Evolutionary conservation across 1,284 basidiomycete species (phyloP).

Genomic region (Prillingera fragicola): DNA sequence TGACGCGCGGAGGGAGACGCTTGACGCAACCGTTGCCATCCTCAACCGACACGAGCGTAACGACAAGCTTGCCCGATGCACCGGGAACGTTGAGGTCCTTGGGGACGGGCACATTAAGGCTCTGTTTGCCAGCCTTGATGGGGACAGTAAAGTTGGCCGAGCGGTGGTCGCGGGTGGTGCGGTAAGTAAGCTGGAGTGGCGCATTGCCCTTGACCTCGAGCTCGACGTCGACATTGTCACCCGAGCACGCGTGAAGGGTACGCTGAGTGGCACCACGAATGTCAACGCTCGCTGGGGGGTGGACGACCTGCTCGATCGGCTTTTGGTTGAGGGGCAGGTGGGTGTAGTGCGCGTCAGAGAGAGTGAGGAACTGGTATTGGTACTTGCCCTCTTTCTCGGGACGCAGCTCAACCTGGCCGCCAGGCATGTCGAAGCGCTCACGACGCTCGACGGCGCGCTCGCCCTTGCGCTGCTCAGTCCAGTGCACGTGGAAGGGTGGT

Average conservation of each 20-base stretch:
- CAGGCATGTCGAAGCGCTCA: slow-evolving; percentile 60
- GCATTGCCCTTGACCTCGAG: slow-evolving; percentile 78
- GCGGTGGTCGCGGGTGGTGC: slow-evolving; percentile 57
- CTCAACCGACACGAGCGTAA: slow-evolving; percentile 61
- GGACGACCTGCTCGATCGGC: slow-evolving; percentile 77
- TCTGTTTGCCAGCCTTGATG: slow-evolving; percentile 55
- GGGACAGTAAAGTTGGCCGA: slow-evolving; percentile 57
- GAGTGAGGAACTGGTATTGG: slow-evolving; percentile 66
- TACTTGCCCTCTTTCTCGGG: slow-evolving; percentile 80
- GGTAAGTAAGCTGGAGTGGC: slow-evolving; percentile 77
- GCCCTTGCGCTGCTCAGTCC: slow-evolving; percentile 67
- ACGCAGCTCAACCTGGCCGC: slow-evolving; percentile 78
- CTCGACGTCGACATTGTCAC: slow-evolving; percentile 64
- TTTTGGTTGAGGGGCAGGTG: slow-evolving; percentile 63
- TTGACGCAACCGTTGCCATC: slow-evolving; percentile 85
- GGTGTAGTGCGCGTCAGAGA: slow-evolving; percentile 81
- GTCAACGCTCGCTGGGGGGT: slow-evolving; percentile 73
- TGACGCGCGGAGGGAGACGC: slow-evolving; percentile 65
- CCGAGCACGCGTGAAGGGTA: slow-evolving; percentile 59
- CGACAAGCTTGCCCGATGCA: slow-evolving; percentile 31
- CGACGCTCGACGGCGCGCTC: slow-evolving; percentile 56
- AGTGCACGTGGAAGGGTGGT: slow-evolving; percentile 80
- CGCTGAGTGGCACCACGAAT: slow-evolving; percentile 55
- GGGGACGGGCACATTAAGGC: slow-evolving; percentile 34
- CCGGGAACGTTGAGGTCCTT: slow-evolving; percentile 25